Evolutionary conservation across 148 eudicot species (phyloP), one percentile per base, ranked within the genome.

Genomic region (Linanthus parryae): DNA sequence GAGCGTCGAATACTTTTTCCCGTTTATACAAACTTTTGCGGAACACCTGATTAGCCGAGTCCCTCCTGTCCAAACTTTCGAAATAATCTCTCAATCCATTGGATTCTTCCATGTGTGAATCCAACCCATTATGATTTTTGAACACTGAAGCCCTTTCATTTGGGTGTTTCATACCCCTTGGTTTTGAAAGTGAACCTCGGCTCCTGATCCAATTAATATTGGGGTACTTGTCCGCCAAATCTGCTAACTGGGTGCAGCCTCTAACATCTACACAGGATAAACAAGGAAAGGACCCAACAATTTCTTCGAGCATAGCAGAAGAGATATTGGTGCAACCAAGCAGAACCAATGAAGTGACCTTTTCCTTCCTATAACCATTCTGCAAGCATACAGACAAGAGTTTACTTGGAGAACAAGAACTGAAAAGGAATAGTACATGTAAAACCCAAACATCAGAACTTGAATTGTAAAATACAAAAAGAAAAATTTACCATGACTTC

Each of bases 1-100:
- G 68, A 54, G 85, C 70, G 79, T 84, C 98, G 70, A 69, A 71
- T 11, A 84, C 46, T 71, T 91, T 91, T 48, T 89, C 74, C 44
- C 98, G 89, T 59, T 77, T 87, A 69, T 91, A 91, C 69, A 87
- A 75, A 71, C 78, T 91, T 57, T 76, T 80, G 43, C 75, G 72
- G 52, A 91, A 91, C 50, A 83, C 66, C 49, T 80, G 97, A 67
- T 81, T 90, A 40, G 81, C 75, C 27, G 83, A 77, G 63, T 81
- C 97, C 67, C 95, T 87, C 64, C 67, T 79, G 31, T 80, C 88
- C 67, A 77, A 82, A 74, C 78, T 87, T 73, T 91, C 96, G 64
- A 91, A 77, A 69, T 91, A 91, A 69, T 83, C 86, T 70, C 78
- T 79, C 56, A 91, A 71, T 55, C 98, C 98, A 67, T 76, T 84